A percentile compares a stretch with the other conserved stretches of the same genome.
phyloP scores from a whole-genome alignment of 2,329 filamentous ascomycete species.

The Ophiocordyceps camponoti-leonardi region DNA sequence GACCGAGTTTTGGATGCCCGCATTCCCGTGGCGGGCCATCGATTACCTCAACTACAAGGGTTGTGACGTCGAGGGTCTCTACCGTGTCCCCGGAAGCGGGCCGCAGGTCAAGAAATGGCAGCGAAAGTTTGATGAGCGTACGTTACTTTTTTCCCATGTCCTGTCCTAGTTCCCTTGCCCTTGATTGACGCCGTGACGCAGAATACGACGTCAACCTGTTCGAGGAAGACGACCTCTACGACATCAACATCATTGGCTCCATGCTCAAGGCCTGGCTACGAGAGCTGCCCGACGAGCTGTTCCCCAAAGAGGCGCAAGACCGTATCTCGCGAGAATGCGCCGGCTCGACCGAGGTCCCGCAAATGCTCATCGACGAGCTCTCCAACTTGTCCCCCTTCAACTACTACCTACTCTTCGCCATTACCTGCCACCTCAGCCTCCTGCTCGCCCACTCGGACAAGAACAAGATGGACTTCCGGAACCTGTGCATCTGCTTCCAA shows the following conservation, averaged over 20 bases:
- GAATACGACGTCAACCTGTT: slow-evolving; percentile 85
- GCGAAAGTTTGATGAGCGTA: slow-evolving; percentile 72
- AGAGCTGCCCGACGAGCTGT: slow-evolving; percentile 84
- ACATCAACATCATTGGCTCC: slow-evolving; percentile 91
- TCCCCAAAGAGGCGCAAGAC: slow-evolving; percentile 71
- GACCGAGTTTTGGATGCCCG: slow-evolving; percentile 98
- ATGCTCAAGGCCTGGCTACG: slow-evolving; percentile 95
- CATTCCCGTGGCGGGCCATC: slow-evolving; percentile 86
- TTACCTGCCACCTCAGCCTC: slow-evolving; percentile 87
- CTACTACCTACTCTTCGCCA: slow-evolving; percentile 93
- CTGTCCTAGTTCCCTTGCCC: background rate
- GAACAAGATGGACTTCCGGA: slow-evolving; percentile 97
- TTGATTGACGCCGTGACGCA: slow-evolving; percentile 14
- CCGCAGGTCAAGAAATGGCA: slow-evolving; percentile 90
- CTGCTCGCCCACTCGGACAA: slow-evolving; percentile 82
- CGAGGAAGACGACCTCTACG: slow-evolving; percentile 71
- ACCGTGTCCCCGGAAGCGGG: slow-evolving; percentile 79
- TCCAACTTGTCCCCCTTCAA: slow-evolving; percentile 93
- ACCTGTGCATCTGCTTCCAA: slow-evolving; percentile 92
- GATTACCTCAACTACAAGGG: slow-evolving; percentile 93
- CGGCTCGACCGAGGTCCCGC: slow-evolving; percentile 63
- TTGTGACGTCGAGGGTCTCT: slow-evolving; percentile 83
- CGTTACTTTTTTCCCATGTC: slow-evolving; percentile 6
- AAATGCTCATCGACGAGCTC: slow-evolving; percentile 76
- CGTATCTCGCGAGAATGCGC: slow-evolving; percentile 65